A percentile compares a stretch with the other conserved stretches of the same genome.
phyloP scores from a whole-genome alignment of 164 flowering plant genomes.

The Dillenia turbinata region DNA sequence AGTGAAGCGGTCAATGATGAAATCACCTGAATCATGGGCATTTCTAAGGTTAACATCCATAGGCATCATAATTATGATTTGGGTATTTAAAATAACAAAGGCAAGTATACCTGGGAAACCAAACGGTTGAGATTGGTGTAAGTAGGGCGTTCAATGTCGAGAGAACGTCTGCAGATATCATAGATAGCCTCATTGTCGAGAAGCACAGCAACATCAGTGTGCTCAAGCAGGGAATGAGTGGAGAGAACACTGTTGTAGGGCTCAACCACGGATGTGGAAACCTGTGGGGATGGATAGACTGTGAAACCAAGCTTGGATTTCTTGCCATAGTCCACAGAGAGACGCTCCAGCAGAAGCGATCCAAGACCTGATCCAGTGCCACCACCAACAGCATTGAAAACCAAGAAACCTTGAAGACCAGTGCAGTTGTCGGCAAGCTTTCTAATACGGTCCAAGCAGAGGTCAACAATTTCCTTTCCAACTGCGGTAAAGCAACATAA shows the following conservation, averaged over 20 bases:
- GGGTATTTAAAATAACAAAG: background rate
- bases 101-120: slow-evolving; percentile 43
- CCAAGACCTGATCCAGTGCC: slow-evolving; percentile 55
- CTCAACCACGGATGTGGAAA: slow-evolving; percentile 35
- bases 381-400: slow-evolving; percentile 38
- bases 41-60: no score
- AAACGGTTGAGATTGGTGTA: slow-evolving; percentile 61
- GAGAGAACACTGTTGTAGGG: no score
- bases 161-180: slow-evolving; percentile 21
- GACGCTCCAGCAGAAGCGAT: slow-evolving; percentile 43
- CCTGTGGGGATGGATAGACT: slow-evolving; percentile 53
- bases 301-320: slow-evolving; percentile 41
- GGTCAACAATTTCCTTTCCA: slow-evolving; percentile 53
- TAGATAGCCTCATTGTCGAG: no score
- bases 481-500: slow-evolving; percentile 19
- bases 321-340: slow-evolving; percentile 42
- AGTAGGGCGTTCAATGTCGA: slow-evolving; percentile 59
- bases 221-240: no score
- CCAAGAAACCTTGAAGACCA: slow-evolving; percentile 59
- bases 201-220: no score
- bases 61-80: no score
- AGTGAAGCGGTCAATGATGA: slow-evolving; percentile 65
- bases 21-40: slow-evolving; percentile 35
- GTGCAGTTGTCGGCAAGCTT: slow-evolving; percentile 59
- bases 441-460: slow-evolving; percentile 51